phyloP scores from a whole-genome alignment of 2,329 filamentous ascomycete species.

The Xylariales sp. region DNA sequence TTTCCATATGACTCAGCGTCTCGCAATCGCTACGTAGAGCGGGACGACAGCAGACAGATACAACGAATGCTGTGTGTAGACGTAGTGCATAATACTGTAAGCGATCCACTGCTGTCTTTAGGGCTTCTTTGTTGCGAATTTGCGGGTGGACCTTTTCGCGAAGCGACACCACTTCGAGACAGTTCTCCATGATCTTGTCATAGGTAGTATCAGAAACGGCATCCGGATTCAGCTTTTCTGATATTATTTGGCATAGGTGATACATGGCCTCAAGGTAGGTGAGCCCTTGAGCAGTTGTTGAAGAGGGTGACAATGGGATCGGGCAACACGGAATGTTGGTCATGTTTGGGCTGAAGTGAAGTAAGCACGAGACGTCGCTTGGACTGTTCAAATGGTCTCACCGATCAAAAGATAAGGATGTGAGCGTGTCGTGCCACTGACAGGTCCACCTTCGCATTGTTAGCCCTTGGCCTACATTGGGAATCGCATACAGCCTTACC shows the following conservation, averaged over 20 bases:
- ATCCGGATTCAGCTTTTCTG: conserved; percentile 52
- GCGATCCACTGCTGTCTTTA: conserved; percentile 58
- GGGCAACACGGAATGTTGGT: conserved; percentile 54
- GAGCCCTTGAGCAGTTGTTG: conserved; percentile 43
- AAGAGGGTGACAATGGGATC: conserved; percentile 41
- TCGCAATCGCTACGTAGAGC: conserved; percentile 52
- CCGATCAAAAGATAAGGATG: conserved; percentile 62
- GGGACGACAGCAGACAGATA: conserved; percentile 61
- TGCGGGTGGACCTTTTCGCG: conserved; percentile 45
- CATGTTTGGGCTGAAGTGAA: conserved; percentile 49
- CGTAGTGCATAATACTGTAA: conserved; percentile 60
- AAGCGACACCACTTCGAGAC: conserved; percentile 48
- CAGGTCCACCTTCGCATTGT: conserved; percentile 48
- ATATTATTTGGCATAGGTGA: conserved; percentile 57
- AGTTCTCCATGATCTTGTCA: conserved; percentile 53
- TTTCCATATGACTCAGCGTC: conserved; percentile 46
- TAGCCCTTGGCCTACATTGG: conserved; percentile 9
- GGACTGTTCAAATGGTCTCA: conserved; percentile 22
- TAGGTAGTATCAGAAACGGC: conserved; percentile 45
- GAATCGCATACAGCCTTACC: conserved; percentile 36
- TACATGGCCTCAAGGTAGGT: conserved; percentile 63
- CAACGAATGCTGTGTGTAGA: conserved; percentile 61
- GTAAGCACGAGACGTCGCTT: conserved; percentile 10
- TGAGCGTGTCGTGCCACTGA: conserved; percentile 63
- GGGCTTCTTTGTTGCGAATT: conserved; percentile 56